These are phyloP conservation scores for Petunia axillaris DNA, from an alignment of 257 asterid genomes.

Conservation along the genomic window DNA sequence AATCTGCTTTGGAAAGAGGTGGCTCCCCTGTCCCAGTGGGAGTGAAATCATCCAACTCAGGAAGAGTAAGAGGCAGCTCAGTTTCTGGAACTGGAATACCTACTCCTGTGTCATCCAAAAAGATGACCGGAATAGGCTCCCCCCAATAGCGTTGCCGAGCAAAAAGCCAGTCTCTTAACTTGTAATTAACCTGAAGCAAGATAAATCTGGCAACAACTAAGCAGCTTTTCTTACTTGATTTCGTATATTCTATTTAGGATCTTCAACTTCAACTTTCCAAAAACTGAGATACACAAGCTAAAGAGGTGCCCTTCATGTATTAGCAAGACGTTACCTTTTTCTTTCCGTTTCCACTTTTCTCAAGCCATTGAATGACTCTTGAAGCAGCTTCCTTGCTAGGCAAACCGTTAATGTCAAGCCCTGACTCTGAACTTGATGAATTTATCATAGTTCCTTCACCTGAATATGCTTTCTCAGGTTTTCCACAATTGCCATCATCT, in stretches of 20 bases:
- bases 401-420: slow-evolving; percentile 82
- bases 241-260: slow-evolving; percentile 16
- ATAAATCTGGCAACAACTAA: slow-evolving; percentile 30
- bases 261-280: slow-evolving; percentile 3
- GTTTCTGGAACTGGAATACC: slow-evolving; percentile 80
- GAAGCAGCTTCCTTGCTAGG: slow-evolving; percentile 75
- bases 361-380: slow-evolving; percentile 84
- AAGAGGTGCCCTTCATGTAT: neutral
- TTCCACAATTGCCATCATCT: slow-evolving; percentile 51
- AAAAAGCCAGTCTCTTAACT: slow-evolving; percentile 97
- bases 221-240: neutral
- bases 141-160: slow-evolving; percentile 99
- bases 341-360: slow-evolving; percentile 72
- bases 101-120: slow-evolving; percentile 68
- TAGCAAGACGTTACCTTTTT: slow-evolving; percentile 60
- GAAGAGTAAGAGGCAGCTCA: slow-evolving; percentile 91
- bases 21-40: slow-evolving; percentile 99
- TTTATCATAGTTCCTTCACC: slow-evolving; percentile 85
- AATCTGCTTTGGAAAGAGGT: slow-evolving; percentile 80
- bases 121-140: slow-evolving; percentile 92
- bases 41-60: slow-evolving; percentile 92
- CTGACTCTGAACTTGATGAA: slow-evolving; percentile 71
- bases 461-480: slow-evolving; percentile 61
- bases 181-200: slow-evolving; percentile 72
- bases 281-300: slow-evolving; percentile 25